Evolutionary conservation across 139 green algal species (phyloP).

Genomic region (Haematococcus sp.): DNA sequence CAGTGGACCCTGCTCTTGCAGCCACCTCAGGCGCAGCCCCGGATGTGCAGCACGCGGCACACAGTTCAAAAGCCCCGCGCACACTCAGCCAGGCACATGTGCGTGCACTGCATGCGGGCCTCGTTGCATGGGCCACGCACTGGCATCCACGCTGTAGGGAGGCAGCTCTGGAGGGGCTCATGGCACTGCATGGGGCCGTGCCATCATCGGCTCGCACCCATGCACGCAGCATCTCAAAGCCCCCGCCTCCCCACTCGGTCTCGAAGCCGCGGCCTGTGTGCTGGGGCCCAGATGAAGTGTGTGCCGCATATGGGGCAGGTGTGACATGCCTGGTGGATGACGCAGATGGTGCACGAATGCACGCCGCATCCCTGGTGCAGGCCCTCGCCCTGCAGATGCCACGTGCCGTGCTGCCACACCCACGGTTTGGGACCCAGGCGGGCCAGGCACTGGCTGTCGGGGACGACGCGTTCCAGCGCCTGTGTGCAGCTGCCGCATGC

Average conservation of each 20-base stretch:
- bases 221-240: background rate
- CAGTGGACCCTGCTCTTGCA: too few species aligned
- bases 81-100: background rate
- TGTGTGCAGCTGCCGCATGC: slow-evolving; percentile 1
- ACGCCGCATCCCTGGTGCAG: too few species aligned
- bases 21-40: too few species aligned
- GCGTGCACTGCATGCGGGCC: background rate
- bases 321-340: background rate
- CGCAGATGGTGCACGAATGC: background rate
- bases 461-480: background rate
- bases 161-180: background rate
- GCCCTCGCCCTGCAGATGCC: background rate
- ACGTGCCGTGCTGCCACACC: background rate
- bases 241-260: background rate
- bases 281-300: background rate
- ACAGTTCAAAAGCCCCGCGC: too few species aligned
- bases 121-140: slow-evolving; percentile 1
- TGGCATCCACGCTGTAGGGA: background rate
- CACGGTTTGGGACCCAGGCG: background rate
- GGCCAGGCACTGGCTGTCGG: background rate
- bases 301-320: background rate
- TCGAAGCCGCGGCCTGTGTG: background rate
- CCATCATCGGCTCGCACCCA: background rate
- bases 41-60: too few species aligned
- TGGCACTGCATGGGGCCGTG: background rate